These are phyloP conservation scores for Cerioporus squamosus DNA, from an alignment of 1,284 basidiomycete species.

Conservation along the genomic window DNA sequence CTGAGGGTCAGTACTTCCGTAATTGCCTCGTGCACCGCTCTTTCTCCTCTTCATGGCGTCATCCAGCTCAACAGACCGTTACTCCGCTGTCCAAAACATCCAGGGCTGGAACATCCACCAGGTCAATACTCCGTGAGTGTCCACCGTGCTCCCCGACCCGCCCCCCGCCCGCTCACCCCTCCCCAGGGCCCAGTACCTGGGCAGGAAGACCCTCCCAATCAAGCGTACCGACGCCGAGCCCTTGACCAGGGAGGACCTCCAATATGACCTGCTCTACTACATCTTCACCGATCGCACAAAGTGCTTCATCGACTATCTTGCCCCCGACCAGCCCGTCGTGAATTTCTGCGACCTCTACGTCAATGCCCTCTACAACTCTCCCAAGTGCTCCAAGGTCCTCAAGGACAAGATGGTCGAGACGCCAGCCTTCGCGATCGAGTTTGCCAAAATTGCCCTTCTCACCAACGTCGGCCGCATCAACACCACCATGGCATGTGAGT, in stretches of 20 bases:
- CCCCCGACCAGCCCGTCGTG: slow-evolving; percentile 40
- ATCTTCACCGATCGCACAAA: slow-evolving; percentile 70
- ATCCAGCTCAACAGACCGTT: slow-evolving; percentile 37
- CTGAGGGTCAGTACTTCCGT: slow-evolving; percentile 36
- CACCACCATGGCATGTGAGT: slow-evolving; percentile 84
- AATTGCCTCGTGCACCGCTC: slow-evolving; percentile 35
- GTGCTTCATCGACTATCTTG: slow-evolving; percentile 50
- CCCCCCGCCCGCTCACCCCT: slow-evolving; percentile 8
- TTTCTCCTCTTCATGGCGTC: slow-evolving; percentile 39
- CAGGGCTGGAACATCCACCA: slow-evolving; percentile 36
- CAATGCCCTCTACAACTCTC: slow-evolving; percentile 68
- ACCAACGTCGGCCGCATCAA: slow-evolving; percentile 85
- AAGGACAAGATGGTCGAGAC: slow-evolving; percentile 74
- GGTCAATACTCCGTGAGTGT: slow-evolving; percentile 36
- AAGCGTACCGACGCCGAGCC: slow-evolving; percentile 67
- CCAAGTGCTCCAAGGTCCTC: slow-evolving; percentile 66
- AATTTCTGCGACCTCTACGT: slow-evolving; percentile 81
- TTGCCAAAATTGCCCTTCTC: slow-evolving; percentile 76
- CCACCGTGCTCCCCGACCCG: slow-evolving; percentile 9
- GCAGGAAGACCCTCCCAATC: slow-evolving; percentile 48
- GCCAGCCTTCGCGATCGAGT: slow-evolving; percentile 71
- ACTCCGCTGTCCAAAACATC: slow-evolving; percentile 26
- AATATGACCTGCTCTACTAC: slow-evolving; percentile 73
- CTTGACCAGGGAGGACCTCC: slow-evolving; percentile 68
- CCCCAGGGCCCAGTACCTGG: slow-evolving; percentile 41